Conservation (phyloP, 169 alveolate genomes). For the Cryptosporidium sp. region DNA sequence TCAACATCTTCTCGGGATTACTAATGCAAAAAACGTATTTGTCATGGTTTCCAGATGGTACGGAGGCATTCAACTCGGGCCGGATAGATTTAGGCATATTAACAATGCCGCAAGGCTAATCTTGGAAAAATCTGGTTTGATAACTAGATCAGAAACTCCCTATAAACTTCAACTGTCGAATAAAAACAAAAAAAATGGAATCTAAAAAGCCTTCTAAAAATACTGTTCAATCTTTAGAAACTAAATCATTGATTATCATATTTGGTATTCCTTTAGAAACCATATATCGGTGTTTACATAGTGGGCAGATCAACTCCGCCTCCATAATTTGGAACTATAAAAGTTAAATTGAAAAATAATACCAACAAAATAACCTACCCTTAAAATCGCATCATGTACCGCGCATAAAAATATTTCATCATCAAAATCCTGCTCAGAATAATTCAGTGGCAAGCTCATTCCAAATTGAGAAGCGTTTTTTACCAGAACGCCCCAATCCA, state of each 20-base stretch:
- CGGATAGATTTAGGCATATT: constrained; percentile 77
- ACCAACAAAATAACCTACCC: constrained; percentile 28
- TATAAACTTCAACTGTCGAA: background rate
- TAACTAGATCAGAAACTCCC: background rate
- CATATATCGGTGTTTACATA: constrained; percentile 74
- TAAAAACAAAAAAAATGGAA: background rate
- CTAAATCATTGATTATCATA: constrained; percentile 60
- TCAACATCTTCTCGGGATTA: constrained; percentile 67
- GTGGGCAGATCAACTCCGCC: constrained; percentile 77
- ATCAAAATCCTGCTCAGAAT: constrained; percentile 61
- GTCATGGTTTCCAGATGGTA: constrained; percentile 79
- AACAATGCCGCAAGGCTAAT: constrained; percentile 76
- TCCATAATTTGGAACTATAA: constrained; percentile 78
- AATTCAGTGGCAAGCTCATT: constrained; percentile 73
- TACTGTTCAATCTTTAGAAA: background rate
- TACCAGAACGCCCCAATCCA: constrained; percentile 79
- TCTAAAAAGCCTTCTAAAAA: background rate
- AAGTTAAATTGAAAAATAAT: constrained; percentile 40
- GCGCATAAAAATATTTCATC: constrained; percentile 77
- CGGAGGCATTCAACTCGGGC: constrained; percentile 78
- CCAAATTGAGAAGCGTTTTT: constrained; percentile 75
- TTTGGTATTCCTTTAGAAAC: constrained; percentile 80
- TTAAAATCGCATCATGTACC: constrained; percentile 62
- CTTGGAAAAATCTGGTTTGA: constrained; percentile 74
- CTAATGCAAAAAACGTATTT: constrained; percentile 58